A percentile compares a stretch with the other conserved stretches of the same genome.
Evolutionary conservation across 2,329 filamentous ascomycete genomes (phyloP).

Genomic region (Berkeleyomyces rouxiae): DNA sequence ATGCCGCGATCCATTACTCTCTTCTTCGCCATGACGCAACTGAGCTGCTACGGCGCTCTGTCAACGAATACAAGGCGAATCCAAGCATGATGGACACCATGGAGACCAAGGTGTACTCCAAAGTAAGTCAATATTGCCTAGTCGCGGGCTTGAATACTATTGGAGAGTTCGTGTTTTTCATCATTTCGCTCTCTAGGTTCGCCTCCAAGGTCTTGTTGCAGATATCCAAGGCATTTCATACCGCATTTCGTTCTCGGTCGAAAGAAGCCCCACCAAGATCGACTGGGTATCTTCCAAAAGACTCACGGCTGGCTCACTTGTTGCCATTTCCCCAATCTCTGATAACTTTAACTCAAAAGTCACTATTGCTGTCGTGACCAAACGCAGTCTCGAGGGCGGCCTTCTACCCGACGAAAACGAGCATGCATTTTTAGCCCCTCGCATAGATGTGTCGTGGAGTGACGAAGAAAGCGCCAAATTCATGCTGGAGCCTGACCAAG

Average conservation of each 20-base stretch:
- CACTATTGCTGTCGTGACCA: constrained; percentile 55
- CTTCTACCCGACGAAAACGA: constrained; percentile 35
- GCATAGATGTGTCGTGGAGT: constrained; percentile 62
- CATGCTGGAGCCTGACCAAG: constrained; percentile 47
- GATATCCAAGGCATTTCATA: constrained; percentile 45
- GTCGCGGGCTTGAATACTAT: neutral
- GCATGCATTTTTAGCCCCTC: constrained; percentile 32
- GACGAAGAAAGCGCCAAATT: constrained; percentile 33
- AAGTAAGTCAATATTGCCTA: constrained; percentile 30
- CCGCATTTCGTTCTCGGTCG: constrained; percentile 53
- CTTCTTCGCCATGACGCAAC: constrained; percentile 61
- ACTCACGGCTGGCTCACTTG: constrained; percentile 34
- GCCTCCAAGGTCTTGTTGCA: constrained; percentile 48
- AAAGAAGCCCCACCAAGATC: constrained; percentile 47
- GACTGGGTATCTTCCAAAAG: constrained; percentile 41
- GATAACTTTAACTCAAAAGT: constrained; percentile 51
- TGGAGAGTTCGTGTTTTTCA: neutral
- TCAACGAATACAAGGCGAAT: constrained; percentile 35
- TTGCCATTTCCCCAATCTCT: constrained; percentile 32
- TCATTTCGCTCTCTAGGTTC: constrained; percentile 32
- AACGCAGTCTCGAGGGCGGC: constrained; percentile 42
- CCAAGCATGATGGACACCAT: constrained; percentile 41
- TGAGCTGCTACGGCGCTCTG: constrained; percentile 49
- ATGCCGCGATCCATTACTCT: constrained; percentile 57
- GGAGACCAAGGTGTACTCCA: constrained; percentile 49